phyloP scores from a whole-genome alignment of 192 early-diverging fungal genomes.

The Obelidium mucronatum region DNA sequence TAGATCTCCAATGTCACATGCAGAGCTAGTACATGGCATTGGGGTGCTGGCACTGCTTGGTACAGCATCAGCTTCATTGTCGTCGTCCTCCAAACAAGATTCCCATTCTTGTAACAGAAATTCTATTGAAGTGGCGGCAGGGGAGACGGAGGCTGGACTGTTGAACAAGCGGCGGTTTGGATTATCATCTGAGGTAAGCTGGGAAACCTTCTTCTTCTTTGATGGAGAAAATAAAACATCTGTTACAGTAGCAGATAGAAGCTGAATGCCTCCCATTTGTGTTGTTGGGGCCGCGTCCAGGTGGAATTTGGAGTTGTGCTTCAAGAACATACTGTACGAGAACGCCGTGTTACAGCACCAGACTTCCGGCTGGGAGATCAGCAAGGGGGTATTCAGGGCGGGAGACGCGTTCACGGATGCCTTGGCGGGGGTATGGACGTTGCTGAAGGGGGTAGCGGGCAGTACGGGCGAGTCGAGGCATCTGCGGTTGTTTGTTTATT shows the following conservation, averaged over 20 bases:
- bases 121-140: no score
- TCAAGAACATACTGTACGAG: background rate
- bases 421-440: background rate
- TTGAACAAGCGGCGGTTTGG: no score
- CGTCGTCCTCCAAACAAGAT: no score
- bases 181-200: background rate
- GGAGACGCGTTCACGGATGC: background rate
- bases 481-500: no score
- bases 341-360: background rate
- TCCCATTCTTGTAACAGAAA: no score
- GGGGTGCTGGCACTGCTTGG: no score
- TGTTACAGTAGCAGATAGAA: background rate
- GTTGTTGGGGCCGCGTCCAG: slow-evolving; percentile 6
- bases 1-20: no score
- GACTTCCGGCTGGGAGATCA: no score
- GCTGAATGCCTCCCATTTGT: background rate
- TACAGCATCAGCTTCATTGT: no score
- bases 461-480: no score
- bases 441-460: slow-evolving; percentile 4
- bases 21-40: no score
- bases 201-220: background rate
- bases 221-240: background rate
- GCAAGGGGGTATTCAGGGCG: background rate
- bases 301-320: background rate
- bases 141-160: background rate